A percentile compares a stretch with the other conserved stretches of the same genome.
phyloP scores from a whole-genome alignment of 495 filamentous ascomycete genomes.

The Aspergillus diversus region DNA sequence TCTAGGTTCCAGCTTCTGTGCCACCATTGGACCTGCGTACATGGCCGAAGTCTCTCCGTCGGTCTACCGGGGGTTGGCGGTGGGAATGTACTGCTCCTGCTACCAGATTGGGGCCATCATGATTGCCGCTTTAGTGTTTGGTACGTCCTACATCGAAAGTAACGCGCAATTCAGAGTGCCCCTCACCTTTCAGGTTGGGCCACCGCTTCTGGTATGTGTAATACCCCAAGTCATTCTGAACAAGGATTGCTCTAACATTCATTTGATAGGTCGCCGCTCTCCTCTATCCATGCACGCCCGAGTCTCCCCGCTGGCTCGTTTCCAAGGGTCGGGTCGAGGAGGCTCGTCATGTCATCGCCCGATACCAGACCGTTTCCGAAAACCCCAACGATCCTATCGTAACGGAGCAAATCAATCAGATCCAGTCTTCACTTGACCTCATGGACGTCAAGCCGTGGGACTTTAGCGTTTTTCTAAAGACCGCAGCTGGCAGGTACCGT shows the following conservation, averaged over 20 bases:
- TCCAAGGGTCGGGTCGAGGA: not conserved
- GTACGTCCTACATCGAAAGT: not conserved
- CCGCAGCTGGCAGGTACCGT: not conserved
- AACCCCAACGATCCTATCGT: not conserved
- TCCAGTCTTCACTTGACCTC: not conserved
- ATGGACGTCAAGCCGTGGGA: not conserved
- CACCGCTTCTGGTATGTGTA: not conserved
- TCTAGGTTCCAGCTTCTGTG: not conserved
- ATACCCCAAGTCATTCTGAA: not conserved
- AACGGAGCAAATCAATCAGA: not conserved
- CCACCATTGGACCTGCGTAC: not conserved
- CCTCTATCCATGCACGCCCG: not conserved
- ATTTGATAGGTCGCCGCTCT: not conserved
- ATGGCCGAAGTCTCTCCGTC: not conserved
- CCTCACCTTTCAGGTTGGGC: not conserved
- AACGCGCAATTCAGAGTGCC: not conserved
- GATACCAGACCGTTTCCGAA: not conserved
- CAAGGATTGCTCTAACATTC: not conserved
- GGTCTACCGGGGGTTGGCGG: not conserved
- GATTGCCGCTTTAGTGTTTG: not conserved
- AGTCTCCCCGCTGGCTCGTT: not conserved
- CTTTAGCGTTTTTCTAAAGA: not conserved
- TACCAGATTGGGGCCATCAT: not conserved
- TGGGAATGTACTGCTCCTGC: not conserved
- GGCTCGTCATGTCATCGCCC: not conserved